Base-by-base conservation (phyloP, 2,329 filamentous ascomycete species). In the Claviceps pazoutovae region DNA sequence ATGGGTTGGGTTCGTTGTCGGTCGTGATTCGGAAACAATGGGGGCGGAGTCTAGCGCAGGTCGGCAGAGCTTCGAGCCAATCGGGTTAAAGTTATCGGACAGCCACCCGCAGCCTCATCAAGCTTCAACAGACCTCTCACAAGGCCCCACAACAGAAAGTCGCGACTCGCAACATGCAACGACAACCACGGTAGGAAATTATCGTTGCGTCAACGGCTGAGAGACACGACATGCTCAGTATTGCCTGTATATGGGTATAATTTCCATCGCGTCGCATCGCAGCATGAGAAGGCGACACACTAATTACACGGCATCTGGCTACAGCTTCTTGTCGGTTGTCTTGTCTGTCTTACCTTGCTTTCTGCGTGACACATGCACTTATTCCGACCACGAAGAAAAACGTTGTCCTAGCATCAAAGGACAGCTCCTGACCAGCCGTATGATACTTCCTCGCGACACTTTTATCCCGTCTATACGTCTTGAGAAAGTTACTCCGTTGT, bases 401-500 rank as follows among this genome's bases (percentile, higher is more conserved):
- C 9, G 4, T 11, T 9, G 30, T 11, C 30, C 9, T 34, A 34
- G 30, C 30, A 9, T 11, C 30, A 34, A 9, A 11, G 9, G 30
- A 34, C 30, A 34, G 30, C 30, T 34, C 9, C 9, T 34, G 9
- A 34, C 30, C 9, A 34, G 9, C 9, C 9, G 9, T 34, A 11
- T 34, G 30, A 34, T 4, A 11, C 30, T 34, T 34, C 11, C 30
- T 34, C 30, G 30, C 30, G 9, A 34, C 9, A 4, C 9, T 34
- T 4, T 4, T 1, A 23, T 21, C 3, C 19, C 19, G 21, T 14
- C 9, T 34, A 34, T 43, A 19, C 17, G 41, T 43, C 42, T 26
- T 19, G 14, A 17, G 1, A 16, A n/a, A n/a, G 1, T 11, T 30
- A 46, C 26, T 34, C 16, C 30, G 55, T 43, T 59, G 52, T 48